A percentile compares a stretch with the other conserved stretches of the same genome.
Evolutionary conservation across 2,329 filamentous ascomycete species (phyloP).

Genomic region (Talaromyces sp.): DNA sequence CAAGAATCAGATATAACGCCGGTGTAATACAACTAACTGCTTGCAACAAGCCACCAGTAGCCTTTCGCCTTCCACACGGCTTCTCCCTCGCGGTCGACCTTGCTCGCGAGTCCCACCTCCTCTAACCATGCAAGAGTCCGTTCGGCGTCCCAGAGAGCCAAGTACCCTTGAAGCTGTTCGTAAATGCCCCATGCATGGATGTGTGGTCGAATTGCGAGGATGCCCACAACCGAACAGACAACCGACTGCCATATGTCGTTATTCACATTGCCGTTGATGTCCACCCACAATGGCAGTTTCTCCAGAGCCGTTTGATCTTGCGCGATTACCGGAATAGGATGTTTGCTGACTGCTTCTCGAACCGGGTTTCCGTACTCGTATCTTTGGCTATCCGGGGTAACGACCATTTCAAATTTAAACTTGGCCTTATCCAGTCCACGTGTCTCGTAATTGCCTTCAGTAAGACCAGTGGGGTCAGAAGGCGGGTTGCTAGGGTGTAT

Average conservation of each 20-base stretch:
- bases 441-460: conserved; percentile 42
- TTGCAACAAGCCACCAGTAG: conserved; percentile 38
- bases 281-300: conserved; percentile 43
- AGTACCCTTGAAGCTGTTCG: conserved; percentile 30
- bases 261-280: conserved; percentile 39
- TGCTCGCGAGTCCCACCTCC: conserved; percentile 19
- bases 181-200: conserved; percentile 29
- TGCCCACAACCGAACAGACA: conserved; percentile 35
- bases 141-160: conserved; percentile 39
- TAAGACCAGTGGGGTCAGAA: conserved; percentile 40
- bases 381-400: conserved; percentile 24
- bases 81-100: conserved; percentile 22
- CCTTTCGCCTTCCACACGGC: conserved; percentile 20
- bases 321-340: background rate
- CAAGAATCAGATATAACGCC: background rate
- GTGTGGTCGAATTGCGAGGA: conserved; percentile 38
- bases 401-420: conserved; percentile 38
- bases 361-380: conserved; percentile 39
- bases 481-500: conserved; percentile 36
- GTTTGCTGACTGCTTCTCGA: conserved; percentile 11
- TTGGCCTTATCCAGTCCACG: conserved; percentile 39
- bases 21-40: background rate
- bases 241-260: conserved; percentile 37
- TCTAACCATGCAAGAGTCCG: conserved; percentile 37
- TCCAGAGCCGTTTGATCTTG: conserved; percentile 1